Percentiles rank a stretch among this genome's conserved stretches.
Conservation (phyloP, 352 stramenopile genomes). For the Pythium chondricola region DNA sequence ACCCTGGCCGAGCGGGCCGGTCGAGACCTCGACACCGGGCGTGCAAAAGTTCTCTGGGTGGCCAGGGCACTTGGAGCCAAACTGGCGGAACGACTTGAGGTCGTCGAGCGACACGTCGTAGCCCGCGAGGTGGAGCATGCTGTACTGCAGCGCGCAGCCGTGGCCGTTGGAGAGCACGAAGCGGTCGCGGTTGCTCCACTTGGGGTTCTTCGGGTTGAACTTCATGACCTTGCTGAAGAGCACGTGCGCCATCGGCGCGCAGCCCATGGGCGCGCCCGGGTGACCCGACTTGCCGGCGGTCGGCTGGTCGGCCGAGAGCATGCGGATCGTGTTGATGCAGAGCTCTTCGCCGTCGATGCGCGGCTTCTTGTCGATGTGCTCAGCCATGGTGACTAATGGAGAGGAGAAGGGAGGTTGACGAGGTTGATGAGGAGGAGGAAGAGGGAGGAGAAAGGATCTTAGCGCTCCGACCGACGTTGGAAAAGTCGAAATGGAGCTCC, state of each 20-base stretch:
- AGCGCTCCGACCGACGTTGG: constrained; percentile 4
- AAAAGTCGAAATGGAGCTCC: constrained; percentile 18
- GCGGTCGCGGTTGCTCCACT: constrained; percentile 95
- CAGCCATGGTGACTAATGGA: constrained; percentile 32
- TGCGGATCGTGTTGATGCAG: constrained; percentile 98
- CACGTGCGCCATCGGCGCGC: constrained; percentile 96
- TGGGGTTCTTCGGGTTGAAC: constrained; percentile 83
- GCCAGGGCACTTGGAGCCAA: constrained; percentile 93
- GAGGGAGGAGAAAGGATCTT: not conserved
- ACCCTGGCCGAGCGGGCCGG: constrained; percentile 95
- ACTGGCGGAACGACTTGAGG: constrained; percentile 96
- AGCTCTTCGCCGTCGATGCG: constrained; percentile 69
- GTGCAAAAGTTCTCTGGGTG: constrained; percentile 98
- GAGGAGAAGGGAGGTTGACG: not conserved
- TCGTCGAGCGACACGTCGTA: constrained; percentile 95
- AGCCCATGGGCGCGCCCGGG: constrained; percentile 97
- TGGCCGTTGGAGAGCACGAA: constrained; percentile 99
- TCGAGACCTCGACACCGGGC: constrained; percentile 94
- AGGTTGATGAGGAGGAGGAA: not conserved
- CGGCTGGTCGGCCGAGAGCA: constrained; percentile 96
- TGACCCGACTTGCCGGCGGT: constrained; percentile 97
- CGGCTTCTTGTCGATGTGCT: constrained; percentile 79
- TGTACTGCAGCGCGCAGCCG: constrained; percentile 98
- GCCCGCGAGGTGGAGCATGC: constrained; percentile 97
- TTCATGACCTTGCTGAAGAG: constrained; percentile 93